A percentile compares a stretch with the other conserved stretches of the same genome.
Conservation (phyloP, 179 eudicot genomes). For the Sideroxylon spinosum region DNA sequence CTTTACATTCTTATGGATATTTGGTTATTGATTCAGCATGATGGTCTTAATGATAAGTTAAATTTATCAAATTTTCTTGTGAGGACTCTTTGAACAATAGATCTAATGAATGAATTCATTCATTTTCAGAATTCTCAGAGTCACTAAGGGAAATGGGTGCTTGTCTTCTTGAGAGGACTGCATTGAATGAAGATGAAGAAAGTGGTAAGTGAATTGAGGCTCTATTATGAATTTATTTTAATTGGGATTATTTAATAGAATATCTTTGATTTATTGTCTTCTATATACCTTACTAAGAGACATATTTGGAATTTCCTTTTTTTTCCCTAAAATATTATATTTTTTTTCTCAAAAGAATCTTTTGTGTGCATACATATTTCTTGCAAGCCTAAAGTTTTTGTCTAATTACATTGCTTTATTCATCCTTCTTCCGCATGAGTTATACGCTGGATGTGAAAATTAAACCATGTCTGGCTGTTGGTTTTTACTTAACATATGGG, state of each 20-base stretch:
- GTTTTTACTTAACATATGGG: background rate
- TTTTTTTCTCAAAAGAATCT: background rate
- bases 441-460: background rate
- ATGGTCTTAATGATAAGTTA: background rate
- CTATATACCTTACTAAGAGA: background rate
- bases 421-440: background rate
- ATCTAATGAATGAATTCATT: slow-evolving; percentile 13
- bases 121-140: slow-evolving; percentile 82
- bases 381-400: background rate
- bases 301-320: background rate
- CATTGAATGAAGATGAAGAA: slow-evolving; percentile 85
- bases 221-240: background rate
- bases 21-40: background rate
- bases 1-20: background rate
- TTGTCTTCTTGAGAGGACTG: slow-evolving; percentile 92
- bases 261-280: background rate
- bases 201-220: slow-evolving; percentile 54
- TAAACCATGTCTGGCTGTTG: slow-evolving; percentile 8
- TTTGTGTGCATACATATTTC: background rate
- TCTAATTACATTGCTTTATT: background rate
- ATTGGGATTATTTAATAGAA: background rate
- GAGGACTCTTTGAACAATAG: background rate
- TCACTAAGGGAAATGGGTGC: slow-evolving; percentile 89
- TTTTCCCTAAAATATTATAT: background rate
- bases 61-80: background rate